phyloP scores from a whole-genome alignment of 352 stramenopile genomes.

The Phytophthora nicotianae region DNA sequence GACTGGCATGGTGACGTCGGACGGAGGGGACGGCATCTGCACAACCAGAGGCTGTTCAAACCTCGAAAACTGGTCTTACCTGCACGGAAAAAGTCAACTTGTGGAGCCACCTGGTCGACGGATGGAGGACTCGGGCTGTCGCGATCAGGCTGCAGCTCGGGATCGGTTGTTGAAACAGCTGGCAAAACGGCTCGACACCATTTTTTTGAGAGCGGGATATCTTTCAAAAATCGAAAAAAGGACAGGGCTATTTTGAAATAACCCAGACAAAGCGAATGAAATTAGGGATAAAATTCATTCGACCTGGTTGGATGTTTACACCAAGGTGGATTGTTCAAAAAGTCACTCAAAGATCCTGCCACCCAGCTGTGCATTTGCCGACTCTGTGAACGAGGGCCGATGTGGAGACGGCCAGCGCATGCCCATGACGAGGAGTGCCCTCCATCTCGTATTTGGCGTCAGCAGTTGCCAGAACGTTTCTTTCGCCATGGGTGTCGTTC shows the following conservation, averaged over 20 bases:
- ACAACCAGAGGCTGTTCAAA: slow-evolving; percentile 17
- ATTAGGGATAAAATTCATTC: no score
- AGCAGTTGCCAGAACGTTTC: background rate
- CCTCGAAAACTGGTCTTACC: slow-evolving; percentile 21
- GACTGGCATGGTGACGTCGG: background rate
- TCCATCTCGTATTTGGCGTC: background rate
- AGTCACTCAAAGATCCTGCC: no score
- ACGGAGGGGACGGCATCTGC: slow-evolving; percentile 16
- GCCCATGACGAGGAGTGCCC: no score
- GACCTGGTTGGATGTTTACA: no score
- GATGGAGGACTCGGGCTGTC: slow-evolving; percentile 6
- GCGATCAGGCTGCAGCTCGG: slow-evolving; percentile 1
- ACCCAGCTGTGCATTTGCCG: background rate
- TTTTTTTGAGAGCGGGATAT: background rate
- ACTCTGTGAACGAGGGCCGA: no score
- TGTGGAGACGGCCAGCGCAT: no score
- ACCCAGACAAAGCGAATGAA: no score
- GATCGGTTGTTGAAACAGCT: slow-evolving; percentile 2
- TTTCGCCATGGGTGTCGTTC: background rate
- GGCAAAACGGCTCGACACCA: slow-evolving; percentile 4
- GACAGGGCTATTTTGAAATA: no score
- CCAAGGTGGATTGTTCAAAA: no score
- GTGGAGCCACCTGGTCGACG: slow-evolving; percentile 11
- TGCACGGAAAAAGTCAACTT: slow-evolving; percentile 22
- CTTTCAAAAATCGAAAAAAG: no score